Evolutionary conservation across 208 protist genomes (phyloP).

Genomic region (Entamoeba invadens): DNA sequence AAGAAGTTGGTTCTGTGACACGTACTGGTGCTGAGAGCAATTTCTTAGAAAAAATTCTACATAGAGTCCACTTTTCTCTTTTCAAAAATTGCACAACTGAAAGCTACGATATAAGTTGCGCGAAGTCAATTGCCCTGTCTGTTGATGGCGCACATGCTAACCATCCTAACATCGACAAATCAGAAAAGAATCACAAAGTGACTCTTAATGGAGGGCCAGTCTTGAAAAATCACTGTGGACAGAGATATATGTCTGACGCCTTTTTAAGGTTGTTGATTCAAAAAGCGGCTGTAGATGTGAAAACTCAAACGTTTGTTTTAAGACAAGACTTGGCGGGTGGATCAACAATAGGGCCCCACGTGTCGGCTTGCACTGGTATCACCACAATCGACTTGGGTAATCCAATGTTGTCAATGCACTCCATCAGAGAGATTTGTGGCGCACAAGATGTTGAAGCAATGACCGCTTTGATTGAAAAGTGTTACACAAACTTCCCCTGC

Average conservation of each 20-base stretch:
- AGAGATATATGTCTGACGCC: neutral
- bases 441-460: neutral
- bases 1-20: constrained; percentile 6
- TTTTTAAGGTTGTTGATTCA: no score
- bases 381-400: neutral
- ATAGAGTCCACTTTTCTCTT: no score
- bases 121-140: neutral
- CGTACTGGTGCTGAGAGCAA: neutral
- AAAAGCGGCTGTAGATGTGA: no score
- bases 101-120: neutral
- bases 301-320: neutral
- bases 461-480: no score
- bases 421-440: neutral
- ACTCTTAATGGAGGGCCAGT: neutral
- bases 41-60: neutral
- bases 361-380: neutral
- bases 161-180: neutral
- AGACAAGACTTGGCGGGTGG: neutral
- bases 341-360: neutral
- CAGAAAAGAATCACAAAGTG: neutral
- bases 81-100: neutral
- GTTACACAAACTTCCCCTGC: no score
- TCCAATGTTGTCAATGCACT: constrained; percentile 1
- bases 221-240: neutral
- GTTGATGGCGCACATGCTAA: neutral